phyloP scores from a whole-genome alignment of 768 basidiomycete genomes.

The Phylloporus rhodoxanthus region DNA sequence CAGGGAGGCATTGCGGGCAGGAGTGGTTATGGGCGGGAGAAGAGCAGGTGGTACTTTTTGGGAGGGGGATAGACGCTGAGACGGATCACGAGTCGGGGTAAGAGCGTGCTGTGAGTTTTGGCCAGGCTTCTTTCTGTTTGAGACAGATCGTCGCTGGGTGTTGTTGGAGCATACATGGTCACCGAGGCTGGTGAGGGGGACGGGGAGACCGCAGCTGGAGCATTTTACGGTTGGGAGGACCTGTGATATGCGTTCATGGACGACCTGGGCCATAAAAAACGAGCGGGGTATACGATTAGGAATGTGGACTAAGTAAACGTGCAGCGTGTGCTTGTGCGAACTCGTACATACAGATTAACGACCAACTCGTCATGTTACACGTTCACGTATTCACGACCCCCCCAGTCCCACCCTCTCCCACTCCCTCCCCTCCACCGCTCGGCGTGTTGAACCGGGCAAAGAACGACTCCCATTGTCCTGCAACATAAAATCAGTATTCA shows the following conservation, averaged over 20 bases:
- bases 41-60: not conserved
- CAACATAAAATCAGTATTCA: not conserved
- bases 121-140: conserved; percentile 9
- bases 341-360: conserved; percentile 8
- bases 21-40: conserved; percentile 6
- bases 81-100: conserved; percentile 22
- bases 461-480: conserved; percentile 81
- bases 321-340: not conserved
- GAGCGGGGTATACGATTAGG: conserved; percentile 25
- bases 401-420: not conserved
- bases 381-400: not conserved
- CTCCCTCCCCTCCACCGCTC: conserved; percentile 1
- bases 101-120: conserved; percentile 2
- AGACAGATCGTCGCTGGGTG: conserved; percentile 30
- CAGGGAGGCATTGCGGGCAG: conserved; percentile 11
- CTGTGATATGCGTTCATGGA: conserved; percentile 43
- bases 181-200: conserved; percentile 67
- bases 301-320: conserved; percentile 9
- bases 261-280: conserved; percentile 23
- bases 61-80: conserved; percentile 21
- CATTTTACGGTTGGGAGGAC: conserved; percentile 81
- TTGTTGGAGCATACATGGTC: conserved; percentile 63
- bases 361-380: not conserved
- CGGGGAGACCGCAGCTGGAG: conserved; percentile 64
- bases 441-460: conserved; percentile 53